Evolutionary conservation across 163 green algal species (phyloP).

Genomic region (Trebouxia gelatinosa): DNA sequence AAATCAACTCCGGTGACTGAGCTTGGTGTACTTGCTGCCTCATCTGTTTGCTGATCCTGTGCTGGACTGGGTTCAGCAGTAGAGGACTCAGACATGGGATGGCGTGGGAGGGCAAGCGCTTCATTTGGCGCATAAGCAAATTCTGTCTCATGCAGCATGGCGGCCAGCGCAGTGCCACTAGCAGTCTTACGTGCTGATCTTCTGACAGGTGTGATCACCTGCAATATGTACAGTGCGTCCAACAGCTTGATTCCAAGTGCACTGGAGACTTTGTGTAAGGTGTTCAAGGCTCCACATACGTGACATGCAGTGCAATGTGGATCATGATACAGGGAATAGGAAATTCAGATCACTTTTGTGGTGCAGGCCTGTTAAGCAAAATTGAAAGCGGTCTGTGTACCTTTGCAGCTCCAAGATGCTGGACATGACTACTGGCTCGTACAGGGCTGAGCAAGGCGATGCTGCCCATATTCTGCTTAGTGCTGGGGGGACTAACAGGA

Average conservation of each 20-base stretch:
- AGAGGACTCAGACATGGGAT: conserved; percentile 12
- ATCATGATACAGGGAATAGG: too few relatives aligned
- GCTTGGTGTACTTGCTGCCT: background rate
- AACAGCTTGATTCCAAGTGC: background rate
- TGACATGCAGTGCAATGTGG: too few relatives aligned
- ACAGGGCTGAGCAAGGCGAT: conserved; percentile 28
- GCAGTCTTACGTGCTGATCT: conserved; percentile 25
- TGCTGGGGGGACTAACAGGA: background rate
- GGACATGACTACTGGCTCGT: background rate
- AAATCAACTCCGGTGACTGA: conserved; percentile 16
- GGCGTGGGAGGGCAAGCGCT: background rate
- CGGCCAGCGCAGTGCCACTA: background rate
- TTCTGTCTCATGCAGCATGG: conserved; percentile 26
- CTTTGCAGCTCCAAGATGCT: conserved; percentile 21
- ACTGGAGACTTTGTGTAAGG: too few relatives aligned
- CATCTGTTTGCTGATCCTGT: background rate
- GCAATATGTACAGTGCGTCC: background rate
- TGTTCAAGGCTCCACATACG: too few relatives aligned
- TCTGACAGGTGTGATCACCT: conserved; percentile 30
- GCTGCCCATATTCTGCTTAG: conserved; percentile 24
- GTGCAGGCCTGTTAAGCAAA: background rate
- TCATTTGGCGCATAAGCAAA: conserved; percentile 35
- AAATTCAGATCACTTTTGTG: too few relatives aligned
- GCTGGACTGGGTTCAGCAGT: background rate
- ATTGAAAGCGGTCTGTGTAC: background rate